Evolutionary conservation across 78 protist species (phyloP).

Genomic region (Reticulomyxa filosa): DNA sequence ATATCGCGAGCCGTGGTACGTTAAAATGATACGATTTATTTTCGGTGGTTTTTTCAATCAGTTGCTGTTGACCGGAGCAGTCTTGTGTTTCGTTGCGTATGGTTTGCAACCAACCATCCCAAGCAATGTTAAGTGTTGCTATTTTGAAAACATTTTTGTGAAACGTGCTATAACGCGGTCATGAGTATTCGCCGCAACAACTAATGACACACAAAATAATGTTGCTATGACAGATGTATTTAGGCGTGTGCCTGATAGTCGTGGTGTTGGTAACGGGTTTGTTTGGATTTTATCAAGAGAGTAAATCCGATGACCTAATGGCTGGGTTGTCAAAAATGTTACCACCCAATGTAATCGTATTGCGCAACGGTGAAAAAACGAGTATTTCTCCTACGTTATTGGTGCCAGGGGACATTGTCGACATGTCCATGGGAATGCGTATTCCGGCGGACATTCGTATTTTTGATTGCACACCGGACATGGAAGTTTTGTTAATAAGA

Average conservation of each 20-base stretch:
- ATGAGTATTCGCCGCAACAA: background rate
- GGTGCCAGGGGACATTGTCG: constrained; percentile 59
- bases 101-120: background rate
- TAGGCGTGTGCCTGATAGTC: constrained; percentile 54
- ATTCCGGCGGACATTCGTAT: constrained; percentile 75
- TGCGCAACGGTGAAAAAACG: constrained; percentile 30
- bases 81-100: background rate
- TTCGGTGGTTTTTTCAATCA: constrained; percentile 7
- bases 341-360: constrained; percentile 34
- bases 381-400: constrained; percentile 16
- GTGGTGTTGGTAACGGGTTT: constrained; percentile 59
- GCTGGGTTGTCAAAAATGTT: constrained; percentile 34
- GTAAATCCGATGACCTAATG: constrained; percentile 49
- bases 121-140: background rate
- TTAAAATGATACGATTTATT: too few relatives aligned
- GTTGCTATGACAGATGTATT: constrained; percentile 14
- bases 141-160: background rate
- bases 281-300: constrained; percentile 59
- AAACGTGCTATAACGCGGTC: background rate
- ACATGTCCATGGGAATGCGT: constrained; percentile 41
- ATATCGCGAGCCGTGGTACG: too few relatives aligned
- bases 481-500: background rate
- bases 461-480: background rate
- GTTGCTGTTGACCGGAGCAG: background rate
- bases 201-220: background rate